Evolutionary conservation across 1,284 basidiomycete species (phyloP).

Genomic region (Blastosporella zonata): DNA sequence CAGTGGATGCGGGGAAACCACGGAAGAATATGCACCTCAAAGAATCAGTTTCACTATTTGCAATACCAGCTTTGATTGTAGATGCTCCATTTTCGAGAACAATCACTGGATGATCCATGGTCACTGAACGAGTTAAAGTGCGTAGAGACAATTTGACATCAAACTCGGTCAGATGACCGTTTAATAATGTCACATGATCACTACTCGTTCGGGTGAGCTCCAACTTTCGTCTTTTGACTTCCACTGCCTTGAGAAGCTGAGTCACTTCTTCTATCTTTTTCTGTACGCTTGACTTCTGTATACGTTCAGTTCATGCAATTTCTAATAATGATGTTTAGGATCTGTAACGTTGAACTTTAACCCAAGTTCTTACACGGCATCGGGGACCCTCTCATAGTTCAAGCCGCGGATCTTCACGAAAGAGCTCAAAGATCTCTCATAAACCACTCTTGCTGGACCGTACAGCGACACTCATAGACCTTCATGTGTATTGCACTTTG

Average conservation of each 20-base stretch:
- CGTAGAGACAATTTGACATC: not conserved
- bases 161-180: not conserved
- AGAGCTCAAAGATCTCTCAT: not conserved
- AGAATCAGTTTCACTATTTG: constrained; percentile 32
- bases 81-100: constrained; percentile 86
- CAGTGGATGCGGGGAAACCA: constrained; percentile 4
- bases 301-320: no score
- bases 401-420: constrained; percentile 9
- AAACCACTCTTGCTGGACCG: constrained; percentile 4
- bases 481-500: constrained; percentile 76
- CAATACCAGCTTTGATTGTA: constrained; percentile 72
- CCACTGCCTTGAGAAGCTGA: no score
- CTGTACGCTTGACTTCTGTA: no score
- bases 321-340: no score
- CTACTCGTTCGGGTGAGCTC: not conserved
- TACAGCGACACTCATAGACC: constrained; percentile 8
- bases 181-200: not conserved
- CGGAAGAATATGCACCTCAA: constrained; percentile 26
- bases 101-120: constrained; percentile 49
- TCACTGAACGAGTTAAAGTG: constrained; percentile 3
- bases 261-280: not conserved
- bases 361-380: not conserved
- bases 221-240: not conserved
- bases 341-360: not conserved
- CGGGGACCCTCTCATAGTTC: not conserved